A percentile compares a stretch with the other conserved stretches of the same genome.
These are phyloP conservation scores for Kodamaea anthophila DNA, from an alignment of 1,139 yeast genomes.

Conservation along the genomic window DNA sequence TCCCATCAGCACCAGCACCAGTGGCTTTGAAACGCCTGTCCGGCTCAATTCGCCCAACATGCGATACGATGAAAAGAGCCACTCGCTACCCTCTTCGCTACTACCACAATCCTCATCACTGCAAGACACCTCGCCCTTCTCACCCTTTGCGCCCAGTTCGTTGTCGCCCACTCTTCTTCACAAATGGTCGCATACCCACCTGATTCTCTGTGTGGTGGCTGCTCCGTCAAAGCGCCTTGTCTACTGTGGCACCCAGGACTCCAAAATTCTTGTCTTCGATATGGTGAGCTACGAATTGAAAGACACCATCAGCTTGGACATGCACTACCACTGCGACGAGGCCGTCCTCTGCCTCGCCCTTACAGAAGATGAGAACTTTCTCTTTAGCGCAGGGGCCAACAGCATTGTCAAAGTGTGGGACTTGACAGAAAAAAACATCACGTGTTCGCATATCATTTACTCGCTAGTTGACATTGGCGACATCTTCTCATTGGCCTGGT, in stretches of 20 bases:
- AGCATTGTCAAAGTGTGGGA: constrained; percentile 86
- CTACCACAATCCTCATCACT: constrained; percentile 1
- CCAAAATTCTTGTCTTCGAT: constrained; percentile 71
- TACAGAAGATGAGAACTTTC: constrained; percentile 50
- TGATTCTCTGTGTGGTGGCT: constrained; percentile 73
- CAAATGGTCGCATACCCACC: constrained; percentile 67
- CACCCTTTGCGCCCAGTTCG: no score
- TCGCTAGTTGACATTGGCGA: constrained; percentile 89
- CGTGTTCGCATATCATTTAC: constrained; percentile 65
- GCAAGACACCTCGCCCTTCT: no score
- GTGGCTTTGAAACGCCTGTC: constrained; percentile 16
- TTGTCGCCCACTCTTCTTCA: constrained; percentile 43
- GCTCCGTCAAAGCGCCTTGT: constrained; percentile 53
- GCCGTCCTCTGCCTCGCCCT: constrained; percentile 67
- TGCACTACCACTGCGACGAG: constrained; percentile 49
- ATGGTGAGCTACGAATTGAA: constrained; percentile 54
- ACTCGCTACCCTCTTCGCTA: constrained; percentile 1
- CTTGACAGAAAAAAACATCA: constrained; percentile 20
- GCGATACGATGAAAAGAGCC: neutral
- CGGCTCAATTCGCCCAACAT: constrained; percentile 17
- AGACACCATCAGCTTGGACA: constrained; percentile 26
- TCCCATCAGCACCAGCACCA: constrained; percentile 22
- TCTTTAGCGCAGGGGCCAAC: constrained; percentile 88
- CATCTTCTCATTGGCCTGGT: constrained; percentile 77
- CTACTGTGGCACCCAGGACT: constrained; percentile 92